Evolutionary conservation across 164 flowering plant species (phyloP), one percentile per base, ranked within the genome.

Genomic region (Warburgia ugandensis): DNA sequence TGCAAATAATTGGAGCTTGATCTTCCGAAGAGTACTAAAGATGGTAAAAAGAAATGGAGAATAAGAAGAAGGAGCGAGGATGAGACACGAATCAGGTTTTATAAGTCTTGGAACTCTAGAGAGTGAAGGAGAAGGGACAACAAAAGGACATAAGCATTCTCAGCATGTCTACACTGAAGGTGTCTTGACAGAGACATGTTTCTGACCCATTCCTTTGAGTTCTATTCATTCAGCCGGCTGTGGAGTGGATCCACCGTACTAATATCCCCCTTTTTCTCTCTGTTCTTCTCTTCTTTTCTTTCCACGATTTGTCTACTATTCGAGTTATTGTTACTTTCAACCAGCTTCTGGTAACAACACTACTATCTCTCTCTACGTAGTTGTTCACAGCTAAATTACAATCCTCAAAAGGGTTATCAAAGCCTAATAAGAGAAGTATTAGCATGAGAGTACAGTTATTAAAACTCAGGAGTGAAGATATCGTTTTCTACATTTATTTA

Each of bases 221-320:
- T 10, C n/a, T n/a, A n/a, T 66, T 29, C 45, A 7, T 53, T 62
- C 19, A 57, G 71, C 70, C 71, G 71, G 68, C 66, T 66, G 29
- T 30, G 29, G 46, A 14, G 28, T 47, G 45, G 43, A 26, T 13
- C 50, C 44, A 39, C 29, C 10, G 19, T 43, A 25, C 11, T 20
- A 5, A 7, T 11, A n/a, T 21, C 12, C 47, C 9, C 27, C 27
- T 12, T 14, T 17, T 43, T 43, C 22, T 21, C 23, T 17, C 20
- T 16, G 19, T 14, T 39, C 43, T 6, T 14, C 3, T 16, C 19
- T n/a, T n/a, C n/a, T n/a, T n/a, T n/a, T n/a, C n/a, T n/a, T n/a
- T n/a, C n/a, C n/a, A n/a, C n/a, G n/a, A n/a, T n/a, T n/a, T n/a
- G n/a, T n/a, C n/a, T n/a, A n/a, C n/a, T n/a, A n/a, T n/a, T n/a